phyloP scores from a whole-genome alignment of 108 stramenopile genomes.

The Nitzschia inconspicua region DNA sequence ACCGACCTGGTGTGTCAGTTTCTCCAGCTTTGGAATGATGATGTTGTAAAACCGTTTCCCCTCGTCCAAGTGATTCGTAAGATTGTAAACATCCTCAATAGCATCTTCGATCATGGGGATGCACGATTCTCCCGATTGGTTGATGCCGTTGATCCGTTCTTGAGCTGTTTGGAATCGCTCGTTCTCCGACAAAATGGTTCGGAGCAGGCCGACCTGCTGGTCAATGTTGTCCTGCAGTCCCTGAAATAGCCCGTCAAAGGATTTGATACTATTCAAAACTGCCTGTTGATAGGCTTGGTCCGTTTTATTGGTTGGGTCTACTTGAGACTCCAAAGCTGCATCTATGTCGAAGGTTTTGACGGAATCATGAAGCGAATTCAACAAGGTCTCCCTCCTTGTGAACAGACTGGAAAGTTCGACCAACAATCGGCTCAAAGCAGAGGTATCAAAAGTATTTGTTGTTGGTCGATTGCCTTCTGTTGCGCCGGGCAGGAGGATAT shows the following conservation, averaged over 20 bases:
- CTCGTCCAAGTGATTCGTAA: constrained; percentile 49
- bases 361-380: constrained; percentile 24
- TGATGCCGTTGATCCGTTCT: not conserved
- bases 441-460: constrained; percentile 18
- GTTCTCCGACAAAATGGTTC: constrained; percentile 42
- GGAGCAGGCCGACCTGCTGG: constrained; percentile 27
- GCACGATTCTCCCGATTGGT: constrained; percentile 25
- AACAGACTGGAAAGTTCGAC: constrained; percentile 36
- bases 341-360: constrained; percentile 21
- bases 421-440: constrained; percentile 20
- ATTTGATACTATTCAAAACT: constrained; percentile 1
- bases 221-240: constrained; percentile 28
- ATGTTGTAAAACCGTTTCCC: constrained; percentile 48
- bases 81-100: constrained; percentile 44
- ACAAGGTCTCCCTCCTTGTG: constrained; percentile 21
- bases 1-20: constrained; percentile 35
- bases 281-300: constrained; percentile 1
- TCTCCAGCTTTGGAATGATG: constrained; percentile 44
- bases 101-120: constrained; percentile 59
- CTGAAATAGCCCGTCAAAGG: constrained; percentile 25
- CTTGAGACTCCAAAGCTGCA: constrained; percentile 1
- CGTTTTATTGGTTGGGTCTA: not conserved
- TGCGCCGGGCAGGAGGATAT: constrained; percentile 30
- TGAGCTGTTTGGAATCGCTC: constrained; percentile 32
- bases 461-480: not conserved